These are phyloP conservation scores for Limnomonas spitsbergensis DNA, from an alignment of 139 green algal genomes.

Conservation along the genomic window DNA sequence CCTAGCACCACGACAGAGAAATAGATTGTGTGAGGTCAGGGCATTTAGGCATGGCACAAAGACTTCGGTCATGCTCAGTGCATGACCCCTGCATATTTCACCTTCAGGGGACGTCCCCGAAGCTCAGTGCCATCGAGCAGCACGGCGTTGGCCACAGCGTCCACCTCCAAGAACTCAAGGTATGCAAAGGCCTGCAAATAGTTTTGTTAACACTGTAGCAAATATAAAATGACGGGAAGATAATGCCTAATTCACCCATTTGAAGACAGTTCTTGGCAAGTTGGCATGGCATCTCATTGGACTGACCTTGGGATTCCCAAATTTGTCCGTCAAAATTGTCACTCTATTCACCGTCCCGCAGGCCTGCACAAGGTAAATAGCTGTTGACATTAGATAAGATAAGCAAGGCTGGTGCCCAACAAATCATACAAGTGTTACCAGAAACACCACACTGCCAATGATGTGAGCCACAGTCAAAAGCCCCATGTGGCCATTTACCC, in stretches of 20 bases:
- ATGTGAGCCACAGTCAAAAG: no score
- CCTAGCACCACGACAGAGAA: not conserved
- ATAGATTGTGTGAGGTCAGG: not conserved
- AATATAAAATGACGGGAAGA: no score
- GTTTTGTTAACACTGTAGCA: no score
- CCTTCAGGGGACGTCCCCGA: conserved; percentile 3
- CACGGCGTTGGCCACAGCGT: conserved; percentile 85
- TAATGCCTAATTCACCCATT: not conserved
- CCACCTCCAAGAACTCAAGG: conserved; percentile 94
- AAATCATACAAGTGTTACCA: no score
- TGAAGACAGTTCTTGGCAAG: not conserved
- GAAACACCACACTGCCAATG: no score
- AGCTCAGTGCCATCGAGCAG: conserved; percentile 82
- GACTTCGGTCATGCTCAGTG: not conserved
- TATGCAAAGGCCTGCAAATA: conserved; percentile 90
- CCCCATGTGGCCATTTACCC: no score
- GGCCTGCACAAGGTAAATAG: conserved; percentile 54
- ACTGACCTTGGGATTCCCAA: conserved; percentile 86
- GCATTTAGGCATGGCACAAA: not conserved
- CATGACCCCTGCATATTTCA: not conserved
- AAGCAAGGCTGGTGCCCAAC: no score
- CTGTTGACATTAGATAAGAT: no score
- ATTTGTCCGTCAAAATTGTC: conserved; percentile 95
- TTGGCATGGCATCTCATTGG: not conserved
- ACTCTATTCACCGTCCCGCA: conserved; percentile 98